Base-by-base conservation (phyloP, 192 early-diverging fungal species). In the Backusella westeae region DNA sequence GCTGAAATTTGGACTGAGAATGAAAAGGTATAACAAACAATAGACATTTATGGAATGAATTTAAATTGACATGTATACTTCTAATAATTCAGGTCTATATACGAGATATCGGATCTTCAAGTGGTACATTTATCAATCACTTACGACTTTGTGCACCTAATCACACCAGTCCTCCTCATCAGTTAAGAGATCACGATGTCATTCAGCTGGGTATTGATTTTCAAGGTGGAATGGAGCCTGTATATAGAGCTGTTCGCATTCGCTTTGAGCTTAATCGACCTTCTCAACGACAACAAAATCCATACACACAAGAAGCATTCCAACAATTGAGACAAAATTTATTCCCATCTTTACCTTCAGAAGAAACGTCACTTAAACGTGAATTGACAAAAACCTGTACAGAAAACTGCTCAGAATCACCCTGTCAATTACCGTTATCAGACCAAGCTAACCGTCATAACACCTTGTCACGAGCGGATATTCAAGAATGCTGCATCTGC, bases 51-150 rank as follows among this genome's bases (percentile, higher is more conserved):
- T 29, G 12, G 23, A 29, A 29, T 63, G 56, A 36, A 68, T 68
- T 8, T 68, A 68, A 36, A 68, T 26, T 35, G 32, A 68, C 49
- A 52, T 26, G 8, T 72, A 78, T 46, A 6, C 29, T 26, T 73
- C 32, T 7, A n/a, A 34, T 32, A 19, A 39, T 10, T 12, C 73
- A 98, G 95, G 88, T 99, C 42, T 96, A 83, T 77, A 93, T 98
- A 75, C 90, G 91, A 78, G 98, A 99, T 82, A 94, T 94, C 49
- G 95, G 95, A 73, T 95, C 93, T 39, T 99, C 98, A 4, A 98
- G 96, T 44, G 98, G 98, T 15, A 99, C 98, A 15, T 99, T 98
- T 79, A 83, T 99, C 41, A 99, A 99, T 88, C 93, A 96, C 85
- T 89, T 96, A 83, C 85, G 98, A 21, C 82, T 98, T 34, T 93